Base-by-base conservation (phyloP, 495 filamentous ascomycete genomes). In the Penicillium paxilli region DNA sequence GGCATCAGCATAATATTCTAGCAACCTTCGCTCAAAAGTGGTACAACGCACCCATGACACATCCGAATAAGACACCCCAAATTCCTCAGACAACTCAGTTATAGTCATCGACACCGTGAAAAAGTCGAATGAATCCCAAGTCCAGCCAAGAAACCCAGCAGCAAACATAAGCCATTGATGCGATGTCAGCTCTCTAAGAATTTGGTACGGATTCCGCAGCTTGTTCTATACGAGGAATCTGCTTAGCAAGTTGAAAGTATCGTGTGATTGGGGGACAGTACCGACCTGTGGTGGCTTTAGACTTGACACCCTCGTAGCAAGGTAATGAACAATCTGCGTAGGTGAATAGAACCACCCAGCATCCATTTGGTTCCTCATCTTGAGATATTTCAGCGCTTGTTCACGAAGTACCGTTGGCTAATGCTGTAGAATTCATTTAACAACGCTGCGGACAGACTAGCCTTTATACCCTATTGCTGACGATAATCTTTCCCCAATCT, bases 101-200 rank as follows among this genome's bases (percentile, higher is more conserved):
- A 74, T 54, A 1, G 60, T 67, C 49, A 76, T 57, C 3, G 65
- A 66, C 14, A 76, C 70, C 1, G 70, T 72, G 52, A 73, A 72
- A 44, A 72, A 74, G 46, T 75, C 70, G 49, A 75, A 75, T 1
- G 72, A 56, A 59, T 76, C 71, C 71, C 73, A 77, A 2, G 66
- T 67, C 74, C 73, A 75, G 2, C 52, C 62, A 10, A 55, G n/a
- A 23, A 62, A 59, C 6, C 63, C 60, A 22, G 47, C 64, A 24
- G 55, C 46, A 48, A 76, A 75, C 69, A 75, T 71, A 17, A 73
- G 65, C 73, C 73, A 75, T 70, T 76, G 71, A 30, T 74, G 69
- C 1, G 53, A 33, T 14, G 68, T 67, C 14, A 76, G 58, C 47
- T 69, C 59, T 6, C 46, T 33, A 17, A 76, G 51, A 16, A 71